A percentile compares a stretch with the other conserved stretches of the same genome.
Evolutionary conservation across 257 asterid genomes (phyloP).

Genomic region (Ophiorrhiza pumila): DNA sequence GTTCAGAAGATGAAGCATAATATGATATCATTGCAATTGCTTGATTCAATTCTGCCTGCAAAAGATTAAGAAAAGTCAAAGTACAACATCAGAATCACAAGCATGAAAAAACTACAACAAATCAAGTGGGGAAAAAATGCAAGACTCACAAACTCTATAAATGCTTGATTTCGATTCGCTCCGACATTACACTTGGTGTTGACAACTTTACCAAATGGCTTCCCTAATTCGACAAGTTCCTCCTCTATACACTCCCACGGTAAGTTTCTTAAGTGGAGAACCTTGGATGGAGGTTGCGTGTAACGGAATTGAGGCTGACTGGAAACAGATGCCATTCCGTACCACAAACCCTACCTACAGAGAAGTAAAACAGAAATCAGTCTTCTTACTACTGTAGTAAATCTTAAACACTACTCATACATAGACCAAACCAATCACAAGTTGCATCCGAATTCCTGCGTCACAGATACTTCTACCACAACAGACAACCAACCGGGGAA

Average conservation of each 20-base stretch:
- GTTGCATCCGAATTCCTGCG: not conserved
- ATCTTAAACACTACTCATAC: not conserved
- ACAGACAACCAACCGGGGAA: not conserved
- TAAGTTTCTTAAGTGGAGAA: slow-evolving; percentile 90
- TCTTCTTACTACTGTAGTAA: not conserved
- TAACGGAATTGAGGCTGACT: slow-evolving; percentile 96
- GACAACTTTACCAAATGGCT: slow-evolving; percentile 93
- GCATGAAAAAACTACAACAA: slow-evolving; percentile 1
- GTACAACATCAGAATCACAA: slow-evolving; percentile 1
- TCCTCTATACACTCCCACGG: slow-evolving; percentile 99
- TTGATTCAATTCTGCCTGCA: slow-evolving; percentile 85
- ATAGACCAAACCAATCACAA: not conserved
- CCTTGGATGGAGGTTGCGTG: slow-evolving; percentile 97
- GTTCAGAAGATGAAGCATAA: slow-evolving; percentile 96
- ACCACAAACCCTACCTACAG: slow-evolving; percentile 35
- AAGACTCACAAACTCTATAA: slow-evolving; percentile 85
- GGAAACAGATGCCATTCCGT: slow-evolving; percentile 81
- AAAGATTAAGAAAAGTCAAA: slow-evolving; percentile 16
- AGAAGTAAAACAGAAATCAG: not conserved
- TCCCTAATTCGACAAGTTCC: slow-evolving; percentile 86
- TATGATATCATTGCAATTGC: slow-evolving; percentile 99
- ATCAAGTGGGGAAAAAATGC: not conserved
- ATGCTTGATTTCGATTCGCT: slow-evolving; percentile 95
- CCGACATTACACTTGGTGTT: slow-evolving; percentile 99
- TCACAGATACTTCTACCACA: not conserved